phyloP scores from a whole-genome alignment of 164 flowering plant species.

The Paratinospora sagittata region DNA sequence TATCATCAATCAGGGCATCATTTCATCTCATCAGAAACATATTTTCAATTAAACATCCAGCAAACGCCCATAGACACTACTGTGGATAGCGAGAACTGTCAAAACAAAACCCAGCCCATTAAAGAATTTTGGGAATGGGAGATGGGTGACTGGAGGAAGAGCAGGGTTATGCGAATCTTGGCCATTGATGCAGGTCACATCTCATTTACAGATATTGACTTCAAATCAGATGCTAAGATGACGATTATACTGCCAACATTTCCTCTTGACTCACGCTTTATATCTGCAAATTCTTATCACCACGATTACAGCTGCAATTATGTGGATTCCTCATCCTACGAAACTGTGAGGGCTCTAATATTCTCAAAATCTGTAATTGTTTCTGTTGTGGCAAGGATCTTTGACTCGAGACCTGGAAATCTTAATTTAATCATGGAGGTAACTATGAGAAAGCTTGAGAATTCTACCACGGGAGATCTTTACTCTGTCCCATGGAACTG shows the following conservation, averaged over 20 bases:
- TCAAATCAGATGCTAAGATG: conserved; percentile 41
- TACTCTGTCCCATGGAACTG: conserved; percentile 72
- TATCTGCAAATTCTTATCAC: conserved; percentile 34
- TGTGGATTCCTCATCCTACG: conserved; percentile 32
- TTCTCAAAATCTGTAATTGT: conserved; percentile 58
- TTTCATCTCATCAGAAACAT: conserved; percentile 21
- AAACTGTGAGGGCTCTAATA: conserved; percentile 63
- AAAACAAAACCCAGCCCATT: conserved; percentile 22
- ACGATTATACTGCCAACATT: conserved; percentile 75
- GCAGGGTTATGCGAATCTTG: conserved; percentile 69
- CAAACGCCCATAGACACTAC: conserved; percentile 24
- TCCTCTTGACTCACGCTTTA: conserved; percentile 79
- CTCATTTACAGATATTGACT: conserved; percentile 69
- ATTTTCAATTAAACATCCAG: conserved; percentile 56
- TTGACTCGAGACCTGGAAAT: conserved; percentile 55
- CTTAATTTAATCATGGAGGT: conserved; percentile 50
- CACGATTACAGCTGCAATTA: conserved; percentile 34
- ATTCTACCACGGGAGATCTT: conserved; percentile 49
- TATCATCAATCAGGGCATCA: conserved; percentile 37
- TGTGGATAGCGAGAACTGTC: conserved; percentile 29
- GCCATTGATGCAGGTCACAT: conserved; percentile 77
- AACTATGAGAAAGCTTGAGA: conserved; percentile 46
- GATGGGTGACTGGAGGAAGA: conserved; percentile 96
- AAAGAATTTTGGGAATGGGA: conserved; percentile 97
- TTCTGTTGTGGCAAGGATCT: conserved; percentile 63